phyloP scores from a whole-genome alignment of 306 rosid species.

The Lathyrus aphaca region DNA sequence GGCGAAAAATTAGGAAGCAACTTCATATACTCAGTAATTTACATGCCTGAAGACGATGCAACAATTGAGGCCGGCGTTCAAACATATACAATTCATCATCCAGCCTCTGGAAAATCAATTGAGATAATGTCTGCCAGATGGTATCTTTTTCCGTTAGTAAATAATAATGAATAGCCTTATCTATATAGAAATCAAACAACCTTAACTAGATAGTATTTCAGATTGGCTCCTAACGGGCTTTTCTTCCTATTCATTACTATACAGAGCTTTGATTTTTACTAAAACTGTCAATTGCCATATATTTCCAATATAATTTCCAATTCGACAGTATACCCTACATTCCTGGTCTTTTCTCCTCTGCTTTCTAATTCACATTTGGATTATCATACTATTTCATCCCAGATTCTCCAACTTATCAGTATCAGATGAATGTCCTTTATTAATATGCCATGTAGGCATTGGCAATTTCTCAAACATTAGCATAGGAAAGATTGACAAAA shows the following conservation, averaged over 20 bases:
- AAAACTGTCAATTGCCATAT: neutral
- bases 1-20: conserved; percentile 10
- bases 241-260: conserved; percentile 22
- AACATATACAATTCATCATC: conserved; percentile 93
- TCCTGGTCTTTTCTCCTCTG: conserved; percentile 25
- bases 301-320: conserved; percentile 23
- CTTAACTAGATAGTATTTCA: conserved; percentile 18
- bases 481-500: conserved; percentile 26
- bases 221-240: conserved; percentile 18
- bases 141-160: conserved; percentile 20
- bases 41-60: conserved; percentile 90
- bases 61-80: conserved; percentile 83
- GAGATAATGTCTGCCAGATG: conserved; percentile 77
- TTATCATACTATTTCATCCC: conserved; percentile 29
- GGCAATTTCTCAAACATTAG: conserved; percentile 24
- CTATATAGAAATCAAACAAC: conserved; percentile 20
- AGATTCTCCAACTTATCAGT: conserved; percentile 20
- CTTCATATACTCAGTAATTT: conserved; percentile 44
- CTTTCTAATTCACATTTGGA: conserved; percentile 10
- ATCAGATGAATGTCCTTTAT: conserved; percentile 7
- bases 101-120: conserved; percentile 87
- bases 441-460: neutral
- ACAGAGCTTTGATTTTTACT: conserved; percentile 29
- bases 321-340: neutral
- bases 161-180: conserved; percentile 9